These are phyloP conservation scores for Ceratocystis ficicola DNA, from an alignment of 2,329 filamentous ascomycete species.

Conservation along the genomic window DNA sequence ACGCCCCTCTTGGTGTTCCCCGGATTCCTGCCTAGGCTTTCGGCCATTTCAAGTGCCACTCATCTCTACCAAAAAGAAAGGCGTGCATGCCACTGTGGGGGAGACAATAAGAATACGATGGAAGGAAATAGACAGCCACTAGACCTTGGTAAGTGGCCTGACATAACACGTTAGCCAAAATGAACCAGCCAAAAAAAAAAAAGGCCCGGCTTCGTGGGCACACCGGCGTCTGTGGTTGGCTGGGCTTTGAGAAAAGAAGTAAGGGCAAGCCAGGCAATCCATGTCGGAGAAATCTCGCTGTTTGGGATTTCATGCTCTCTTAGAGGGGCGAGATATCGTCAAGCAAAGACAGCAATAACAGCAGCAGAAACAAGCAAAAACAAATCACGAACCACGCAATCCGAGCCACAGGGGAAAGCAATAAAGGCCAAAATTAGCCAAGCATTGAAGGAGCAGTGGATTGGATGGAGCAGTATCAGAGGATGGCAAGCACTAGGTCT, in stretches of 20 bases:
- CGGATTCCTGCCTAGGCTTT: not conserved
- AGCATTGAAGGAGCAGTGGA: not conserved
- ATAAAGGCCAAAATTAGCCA: not conserved
- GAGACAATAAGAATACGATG: not conserved
- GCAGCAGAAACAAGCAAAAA: not conserved
- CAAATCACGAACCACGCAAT: not conserved
- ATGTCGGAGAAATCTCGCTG: conserved; percentile 16
- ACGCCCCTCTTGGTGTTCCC: no score
- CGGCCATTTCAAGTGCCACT: not conserved
- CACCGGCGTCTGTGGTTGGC: conserved; percentile 3
- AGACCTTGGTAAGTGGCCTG: not conserved
- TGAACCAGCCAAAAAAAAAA: not conserved
- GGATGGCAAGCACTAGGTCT: not conserved
- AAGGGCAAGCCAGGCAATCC: not conserved
- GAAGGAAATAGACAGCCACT: not conserved
- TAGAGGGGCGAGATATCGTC: not conserved
- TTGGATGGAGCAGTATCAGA: not conserved
- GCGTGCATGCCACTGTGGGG: not conserved
- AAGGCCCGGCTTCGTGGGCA: conserved; percentile 5
- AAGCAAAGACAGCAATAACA: not conserved
- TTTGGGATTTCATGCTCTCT: not conserved
- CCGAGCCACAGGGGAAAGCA: not conserved
- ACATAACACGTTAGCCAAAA: not conserved
- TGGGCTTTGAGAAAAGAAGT: not conserved
- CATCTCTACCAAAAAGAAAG: not conserved